These are phyloP conservation scores for Elongisporangium senticosum DNA, from an alignment of 352 stramenopile species.

Conservation along the genomic window DNA sequence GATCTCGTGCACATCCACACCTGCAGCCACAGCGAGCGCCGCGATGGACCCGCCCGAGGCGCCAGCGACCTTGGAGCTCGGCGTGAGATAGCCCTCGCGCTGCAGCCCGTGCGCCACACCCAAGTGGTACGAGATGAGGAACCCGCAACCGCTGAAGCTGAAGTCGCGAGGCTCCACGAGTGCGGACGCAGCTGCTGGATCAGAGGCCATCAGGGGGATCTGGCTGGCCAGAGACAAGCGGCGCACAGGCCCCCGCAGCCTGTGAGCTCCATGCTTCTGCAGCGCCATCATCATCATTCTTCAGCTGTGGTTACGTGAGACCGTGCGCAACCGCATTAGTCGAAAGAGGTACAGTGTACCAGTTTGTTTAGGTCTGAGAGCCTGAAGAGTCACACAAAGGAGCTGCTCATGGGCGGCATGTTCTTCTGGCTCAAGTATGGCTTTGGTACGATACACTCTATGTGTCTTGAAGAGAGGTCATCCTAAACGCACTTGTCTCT, in stretches of 20 bases:
- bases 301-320: neutral
- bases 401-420: conserved; percentile 14
- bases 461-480: neutral
- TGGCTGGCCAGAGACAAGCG: neutral
- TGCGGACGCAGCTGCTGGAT: neutral
- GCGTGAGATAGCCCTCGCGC: conserved; percentile 38
- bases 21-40: conserved; percentile 51
- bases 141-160: conserved; percentile 74
- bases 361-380: neutral
- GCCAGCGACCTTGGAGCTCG: conserved; percentile 52
- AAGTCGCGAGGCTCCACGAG: conserved; percentile 30
- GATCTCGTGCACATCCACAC: conserved; percentile 47
- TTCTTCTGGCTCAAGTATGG: conserved; percentile 84
- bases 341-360: neutral
- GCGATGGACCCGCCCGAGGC: conserved; percentile 69
- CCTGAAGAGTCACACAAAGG: neutral
- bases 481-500: neutral
- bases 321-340: neutral
- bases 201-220: neutral
- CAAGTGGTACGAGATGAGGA: conserved; percentile 78
- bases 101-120: conserved; percentile 57
- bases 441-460: conserved; percentile 38
- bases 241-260: neutral
- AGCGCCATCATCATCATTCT: neutral
- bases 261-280: neutral